Base-by-base conservation (phyloP, 108 stramenopile species). In the Nitzschia sp. region DNA sequence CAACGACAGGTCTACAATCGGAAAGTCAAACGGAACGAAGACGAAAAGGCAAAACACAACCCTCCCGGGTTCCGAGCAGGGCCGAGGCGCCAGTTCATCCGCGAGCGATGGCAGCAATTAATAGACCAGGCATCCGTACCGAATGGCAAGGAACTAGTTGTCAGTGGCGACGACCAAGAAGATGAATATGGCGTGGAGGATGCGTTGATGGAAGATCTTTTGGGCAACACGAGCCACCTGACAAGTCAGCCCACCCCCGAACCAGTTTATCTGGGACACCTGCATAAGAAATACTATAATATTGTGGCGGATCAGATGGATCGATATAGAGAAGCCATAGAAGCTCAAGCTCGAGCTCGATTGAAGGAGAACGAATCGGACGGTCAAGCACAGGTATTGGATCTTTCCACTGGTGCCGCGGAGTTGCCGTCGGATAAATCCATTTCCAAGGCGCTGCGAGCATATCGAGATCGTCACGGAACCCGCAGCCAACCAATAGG, bases 401-500 rank as follows among this genome's bases (percentile, higher is more conserved):
- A 34, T 26, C 28, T 68, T 44, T 45, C 19, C 5, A 56, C 44
- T 15, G 33, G 36, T 22, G 48, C 34, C 26, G 52, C 58, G 11
- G 11, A 26, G 1, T 53, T 82, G 38, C 81, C 89, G 0, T 68
- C 82, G n/a, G 93, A 94, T 74, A 56, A 76, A 33, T 69, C 80
- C 48, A 77, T 94, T 47, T 82, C 90, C 28, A 76, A 85, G 34
- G 72, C 80, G 6, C 31, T 91, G 19, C 76, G 86, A 8, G 78
- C 93, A n/a, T 82, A 84, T 68, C 86, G 93, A n/a, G 93, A 94
- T 73, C 73, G 72, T 1, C 58, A 85, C 46, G 87, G 89, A 27
- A 93, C 86, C 38, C 73, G 79, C 32, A 78, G 70, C 0, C 68
- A 69, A 36, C 93, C 93, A 31, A 75, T 94, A 15, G 93, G 93